Evolutionary conservation across 768 basidiomycete genomes (phyloP).

Genomic region (Phaeotremella fagi): DNA sequence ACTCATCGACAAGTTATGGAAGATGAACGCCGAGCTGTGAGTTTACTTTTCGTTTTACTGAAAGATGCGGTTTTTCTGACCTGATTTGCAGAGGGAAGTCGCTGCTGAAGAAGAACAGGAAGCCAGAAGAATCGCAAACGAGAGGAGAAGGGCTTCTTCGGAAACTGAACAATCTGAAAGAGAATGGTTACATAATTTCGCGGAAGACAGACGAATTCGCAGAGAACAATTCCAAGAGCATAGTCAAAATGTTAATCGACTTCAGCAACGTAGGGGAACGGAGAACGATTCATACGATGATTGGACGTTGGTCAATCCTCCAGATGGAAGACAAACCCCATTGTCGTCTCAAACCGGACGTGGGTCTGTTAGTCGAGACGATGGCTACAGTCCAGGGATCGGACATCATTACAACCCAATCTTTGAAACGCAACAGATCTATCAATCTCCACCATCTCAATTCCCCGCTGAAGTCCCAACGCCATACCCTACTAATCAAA

Average conservation of each 20-base stretch:
- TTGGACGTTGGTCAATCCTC: conserved; percentile 5
- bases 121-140: conserved; percentile 7
- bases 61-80: conserved; percentile 8
- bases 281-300: conserved; percentile 11
- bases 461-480: conserved; percentile 20
- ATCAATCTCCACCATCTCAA: conserved; percentile 29
- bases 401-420: conserved; percentile 7
- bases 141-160: not conserved
- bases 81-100: conserved; percentile 21
- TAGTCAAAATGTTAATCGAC: conserved; percentile 2
- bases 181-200: conserved; percentile 18
- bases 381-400: conserved; percentile 4
- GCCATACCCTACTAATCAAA: conserved; percentile 2
- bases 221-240: conserved; percentile 22
- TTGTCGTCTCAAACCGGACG: conserved; percentile 6
- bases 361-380: conserved; percentile 7
- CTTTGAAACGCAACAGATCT: conserved; percentile 19
- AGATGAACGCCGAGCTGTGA: conserved; percentile 40
- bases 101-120: conserved; percentile 26
- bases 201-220: conserved; percentile 20
- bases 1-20: conserved; percentile 31
- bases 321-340: conserved; percentile 3
- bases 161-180: conserved; percentile 2
- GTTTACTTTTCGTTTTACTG: conserved; percentile 1
- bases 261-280: conserved; percentile 5